Evolutionary conservation across 139 green algal species (phyloP), one percentile per base, ranked within the genome.

Genomic region (Coccomyxa sp.): DNA sequence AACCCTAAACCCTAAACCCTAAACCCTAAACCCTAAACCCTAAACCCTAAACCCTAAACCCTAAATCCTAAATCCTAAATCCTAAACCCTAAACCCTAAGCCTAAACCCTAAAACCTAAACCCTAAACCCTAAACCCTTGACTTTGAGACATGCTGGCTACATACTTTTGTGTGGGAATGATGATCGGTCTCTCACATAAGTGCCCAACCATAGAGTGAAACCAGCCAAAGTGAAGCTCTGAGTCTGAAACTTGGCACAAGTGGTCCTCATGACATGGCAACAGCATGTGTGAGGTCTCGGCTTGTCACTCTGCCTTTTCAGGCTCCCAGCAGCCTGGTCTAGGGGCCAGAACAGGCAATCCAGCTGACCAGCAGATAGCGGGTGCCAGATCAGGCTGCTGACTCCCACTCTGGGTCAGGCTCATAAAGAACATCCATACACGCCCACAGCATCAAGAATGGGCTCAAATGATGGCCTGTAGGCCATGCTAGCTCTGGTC

Each of bases 31-130:
- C 44, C 44, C 44, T 58, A 58, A 58, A 58, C 44, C 44, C 44
- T 58, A 58, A 58, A 58, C 44, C 44, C 44, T 58, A 58, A 58
- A 58, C 44, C 44, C 44, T 58, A 58, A 58, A 58, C 44, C 44
- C 44, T 58, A 58, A 58, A 58, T 14, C 12, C 44, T 58, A 58
- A 58, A 58, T 14, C 12, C 44, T 58, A 58, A 58, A 58, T 14
- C 44, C 44, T 58, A 58, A 58, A 58, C 44, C 44, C 44, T 58
- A 58, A 58, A 58, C 44, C 44, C 44, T 58, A 58, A 58, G 14
- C 44, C 44, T 14, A 27, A 58, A 58, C 44, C 44, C 44, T 14
- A 27, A 58, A 58, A 10, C 44, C 44, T 14, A 27, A 58, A 58
- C 44, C 50, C 50, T 7, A 64, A 64, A 7, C 50, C 50, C 50